A percentile compares a stretch with the other conserved stretches of the same genome.
phyloP scores from a whole-genome alignment of 192 early-diverging fungal species.

The Coemansia guatemalensis region DNA sequence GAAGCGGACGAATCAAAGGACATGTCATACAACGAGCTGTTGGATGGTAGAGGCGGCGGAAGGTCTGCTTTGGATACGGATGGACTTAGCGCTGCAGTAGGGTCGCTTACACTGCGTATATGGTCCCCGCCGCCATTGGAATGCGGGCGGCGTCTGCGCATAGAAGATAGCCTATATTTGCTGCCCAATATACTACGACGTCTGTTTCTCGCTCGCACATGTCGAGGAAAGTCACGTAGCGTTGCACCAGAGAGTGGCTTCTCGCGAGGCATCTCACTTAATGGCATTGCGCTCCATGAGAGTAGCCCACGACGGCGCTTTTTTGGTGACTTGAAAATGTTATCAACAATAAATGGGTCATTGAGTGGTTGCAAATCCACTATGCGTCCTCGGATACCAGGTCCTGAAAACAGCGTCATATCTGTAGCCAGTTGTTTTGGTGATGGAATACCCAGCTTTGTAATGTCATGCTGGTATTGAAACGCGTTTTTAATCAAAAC shows the following conservation, averaged over 20 bases:
- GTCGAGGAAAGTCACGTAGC: constrained; percentile 36
- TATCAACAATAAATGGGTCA: constrained; percentile 49
- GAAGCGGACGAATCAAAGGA: constrained; percentile 8
- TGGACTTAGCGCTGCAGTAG: constrained; percentile 24
- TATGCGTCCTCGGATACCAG: constrained; percentile 25
- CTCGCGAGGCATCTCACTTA: not conserved
- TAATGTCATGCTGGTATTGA: constrained; percentile 28
- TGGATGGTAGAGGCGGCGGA: no score
- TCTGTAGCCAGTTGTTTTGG: constrained; percentile 23
- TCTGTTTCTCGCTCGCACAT: constrained; percentile 31
- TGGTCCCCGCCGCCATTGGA: constrained; percentile 23
- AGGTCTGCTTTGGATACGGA: constrained; percentile 2
- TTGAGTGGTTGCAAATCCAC: constrained; percentile 43
- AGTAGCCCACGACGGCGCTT: constrained; percentile 44
- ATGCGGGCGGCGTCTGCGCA: constrained; percentile 21
- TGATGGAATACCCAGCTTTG: constrained; percentile 16
- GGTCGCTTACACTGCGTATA: constrained; percentile 38
- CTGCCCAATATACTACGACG: constrained; percentile 48
- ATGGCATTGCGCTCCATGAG: constrained; percentile 42
- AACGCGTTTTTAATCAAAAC: constrained; percentile 49
- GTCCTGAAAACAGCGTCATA: constrained; percentile 31
- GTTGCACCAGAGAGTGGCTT: not conserved
- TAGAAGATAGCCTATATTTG: constrained; percentile 40
- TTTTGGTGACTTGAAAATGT: constrained; percentile 53
- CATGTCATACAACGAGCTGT: constrained; percentile 1